Conservation (phyloP, 2,329 filamentous ascomycete species). For the Geoglossum cookeanum region DNA sequence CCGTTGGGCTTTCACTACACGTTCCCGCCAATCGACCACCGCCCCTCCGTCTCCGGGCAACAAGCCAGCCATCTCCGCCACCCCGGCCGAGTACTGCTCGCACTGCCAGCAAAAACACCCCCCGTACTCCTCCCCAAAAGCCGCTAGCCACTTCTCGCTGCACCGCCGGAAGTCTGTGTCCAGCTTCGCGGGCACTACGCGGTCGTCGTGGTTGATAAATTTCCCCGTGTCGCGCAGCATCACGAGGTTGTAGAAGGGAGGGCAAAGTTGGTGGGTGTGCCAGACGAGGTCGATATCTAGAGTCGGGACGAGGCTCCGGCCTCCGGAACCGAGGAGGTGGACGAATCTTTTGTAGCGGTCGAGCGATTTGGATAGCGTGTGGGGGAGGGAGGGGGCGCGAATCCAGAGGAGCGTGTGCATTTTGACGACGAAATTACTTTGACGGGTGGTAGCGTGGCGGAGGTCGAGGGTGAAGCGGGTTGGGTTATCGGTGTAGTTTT, state of each 20-base stretch:
- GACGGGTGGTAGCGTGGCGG: constrained; percentile 19
- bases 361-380: constrained; percentile 19
- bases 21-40: too few species aligned
- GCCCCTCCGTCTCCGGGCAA: too few species aligned
- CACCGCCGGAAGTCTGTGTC: constrained; percentile 16
- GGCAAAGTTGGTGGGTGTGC: constrained; percentile 25
- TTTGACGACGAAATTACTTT: constrained; percentile 23
- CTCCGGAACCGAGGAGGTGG: constrained; percentile 16
- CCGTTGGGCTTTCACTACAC: too few species aligned
- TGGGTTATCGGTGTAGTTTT: not conserved
- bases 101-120: constrained; percentile 22
- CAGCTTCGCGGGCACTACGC: constrained; percentile 14
- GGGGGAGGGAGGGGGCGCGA: constrained; percentile 18
- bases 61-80: too few species aligned
- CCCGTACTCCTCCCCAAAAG: constrained; percentile 20
- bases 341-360: constrained; percentile 23
- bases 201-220: constrained; percentile 24
- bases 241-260: constrained; percentile 13
- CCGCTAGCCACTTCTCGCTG: constrained; percentile 14
- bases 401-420: constrained; percentile 24
- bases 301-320: constrained; percentile 20
- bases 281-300: constrained; percentile 26
- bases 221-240: constrained; percentile 9
- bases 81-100: constrained; percentile 9
- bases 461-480: constrained; percentile 9